Conservation (phyloP, 768 basidiomycete species). For the Cyathus striatus region DNA sequence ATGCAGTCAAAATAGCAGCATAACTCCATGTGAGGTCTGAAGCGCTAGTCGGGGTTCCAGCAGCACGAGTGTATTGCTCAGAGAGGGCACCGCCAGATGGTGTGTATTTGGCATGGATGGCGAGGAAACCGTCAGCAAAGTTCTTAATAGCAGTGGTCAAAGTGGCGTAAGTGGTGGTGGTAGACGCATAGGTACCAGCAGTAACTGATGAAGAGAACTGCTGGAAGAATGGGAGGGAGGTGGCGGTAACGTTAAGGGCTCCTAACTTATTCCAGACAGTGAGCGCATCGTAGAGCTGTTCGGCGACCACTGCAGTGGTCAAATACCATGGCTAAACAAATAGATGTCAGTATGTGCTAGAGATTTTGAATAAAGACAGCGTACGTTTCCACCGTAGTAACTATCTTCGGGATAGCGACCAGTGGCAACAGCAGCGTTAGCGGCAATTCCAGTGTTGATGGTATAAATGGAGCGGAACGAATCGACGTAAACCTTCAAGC, state of each 20-base stretch:
- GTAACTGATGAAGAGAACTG: constrained; percentile 47
- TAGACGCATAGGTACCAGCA: constrained; percentile 48
- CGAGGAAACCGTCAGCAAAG: constrained; percentile 66
- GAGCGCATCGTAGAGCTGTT: constrained; percentile 73
- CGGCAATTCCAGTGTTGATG: constrained; percentile 56
- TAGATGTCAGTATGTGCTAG: not conserved
- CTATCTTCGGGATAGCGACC: constrained; percentile 75
- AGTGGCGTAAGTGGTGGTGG: constrained; percentile 41
- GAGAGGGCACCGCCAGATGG: constrained; percentile 54
- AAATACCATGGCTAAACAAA: constrained; percentile 81
- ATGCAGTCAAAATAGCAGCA: constrained; percentile 60
- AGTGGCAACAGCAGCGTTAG: constrained; percentile 57
- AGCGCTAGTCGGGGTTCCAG: constrained; percentile 56
- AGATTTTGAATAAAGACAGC: constrained; percentile 11
- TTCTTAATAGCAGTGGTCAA: constrained; percentile 43
- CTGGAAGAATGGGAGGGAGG: constrained; percentile 68
- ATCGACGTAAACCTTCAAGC: constrained; percentile 65
- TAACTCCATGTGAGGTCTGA: constrained; percentile 75
- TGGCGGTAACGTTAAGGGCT: constrained; percentile 47
- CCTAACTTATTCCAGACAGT: constrained; percentile 56
- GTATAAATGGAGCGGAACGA: constrained; percentile 65
- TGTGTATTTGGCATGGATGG: constrained; percentile 54
- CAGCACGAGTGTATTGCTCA: constrained; percentile 53
- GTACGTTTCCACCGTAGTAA: constrained; percentile 70
- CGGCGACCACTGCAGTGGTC: constrained; percentile 63